Percentiles rank a stretch among this genome's conserved stretches.
phyloP scores from a whole-genome alignment of 2,329 filamentous ascomycete genomes.

The Cytospora schulzeri region DNA sequence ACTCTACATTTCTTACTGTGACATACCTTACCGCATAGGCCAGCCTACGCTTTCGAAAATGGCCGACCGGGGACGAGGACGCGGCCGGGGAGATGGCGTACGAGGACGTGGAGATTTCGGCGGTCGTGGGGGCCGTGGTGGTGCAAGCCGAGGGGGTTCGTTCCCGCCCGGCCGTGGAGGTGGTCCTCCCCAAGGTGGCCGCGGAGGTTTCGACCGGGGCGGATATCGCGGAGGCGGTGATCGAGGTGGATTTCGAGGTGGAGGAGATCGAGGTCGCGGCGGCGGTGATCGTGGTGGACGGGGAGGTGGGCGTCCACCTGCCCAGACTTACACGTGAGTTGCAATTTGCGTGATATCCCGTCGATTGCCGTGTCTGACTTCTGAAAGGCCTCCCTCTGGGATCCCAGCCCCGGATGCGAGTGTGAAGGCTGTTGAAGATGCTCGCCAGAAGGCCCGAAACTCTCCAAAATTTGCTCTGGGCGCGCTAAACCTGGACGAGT shows the following conservation, averaged over 20 bases:
- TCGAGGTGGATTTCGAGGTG: conserved; percentile 3
- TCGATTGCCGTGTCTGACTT: neutral
- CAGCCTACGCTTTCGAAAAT: neutral
- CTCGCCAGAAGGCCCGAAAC: conserved; percentile 22
- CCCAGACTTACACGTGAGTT: conserved; percentile 20
- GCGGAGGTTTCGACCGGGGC: conserved; percentile 13
- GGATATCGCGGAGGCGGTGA: conserved; percentile 15
- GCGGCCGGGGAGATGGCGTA: neutral
- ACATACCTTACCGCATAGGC: neutral
- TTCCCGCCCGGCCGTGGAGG: conserved; percentile 2
- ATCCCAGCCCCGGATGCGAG: conserved; percentile 7
- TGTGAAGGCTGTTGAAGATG: conserved; percentile 19
- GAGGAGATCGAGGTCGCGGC: conserved; percentile 4
- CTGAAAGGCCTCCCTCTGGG: neutral
- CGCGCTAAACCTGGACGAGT: conserved; percentile 4
- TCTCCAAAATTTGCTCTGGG: neutral
- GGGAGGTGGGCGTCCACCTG: conserved; percentile 8
- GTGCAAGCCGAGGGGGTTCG: conserved; percentile 3
- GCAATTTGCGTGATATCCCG: neutral
- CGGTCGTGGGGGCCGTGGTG: conserved; percentile 8
- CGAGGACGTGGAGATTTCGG: conserved; percentile 6
- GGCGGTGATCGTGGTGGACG: conserved; percentile 17
- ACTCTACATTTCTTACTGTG: neutral
- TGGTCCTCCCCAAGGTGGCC: conserved; percentile 6
- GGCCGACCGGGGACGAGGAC: conserved; percentile 8